A percentile compares a stretch with the other conserved stretches of the same genome.
These are phyloP conservation scores for Rehmannia glutinosa DNA, from an alignment of 257 asterid genomes.

Conservation along the genomic window DNA sequence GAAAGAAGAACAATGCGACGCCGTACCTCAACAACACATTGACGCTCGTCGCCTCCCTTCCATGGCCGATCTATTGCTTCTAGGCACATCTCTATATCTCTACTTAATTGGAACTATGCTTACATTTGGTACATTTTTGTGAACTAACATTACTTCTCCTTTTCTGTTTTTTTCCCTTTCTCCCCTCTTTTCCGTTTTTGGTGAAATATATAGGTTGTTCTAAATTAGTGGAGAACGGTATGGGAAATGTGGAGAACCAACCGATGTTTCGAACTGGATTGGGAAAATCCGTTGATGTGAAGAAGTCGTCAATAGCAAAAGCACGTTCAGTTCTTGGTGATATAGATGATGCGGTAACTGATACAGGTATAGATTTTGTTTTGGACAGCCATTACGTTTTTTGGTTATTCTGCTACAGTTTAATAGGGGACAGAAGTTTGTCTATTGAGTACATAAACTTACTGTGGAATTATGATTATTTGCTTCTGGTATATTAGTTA, in stretches of 20 bases:
- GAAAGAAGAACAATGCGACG: conserved; percentile 18
- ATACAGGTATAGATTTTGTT: conserved; percentile 17
- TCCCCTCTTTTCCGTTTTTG: not conserved
- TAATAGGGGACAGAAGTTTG: not conserved
- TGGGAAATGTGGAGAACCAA: conserved; percentile 21
- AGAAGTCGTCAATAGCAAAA: conserved; percentile 54
- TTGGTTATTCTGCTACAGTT: not conserved
- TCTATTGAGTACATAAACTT: not conserved
- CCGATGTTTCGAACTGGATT: conserved; percentile 59
- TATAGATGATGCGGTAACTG: conserved; percentile 20
- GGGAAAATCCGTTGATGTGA: conserved; percentile 52
- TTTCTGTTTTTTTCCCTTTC: not conserved
- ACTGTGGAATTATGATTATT: not conserved
- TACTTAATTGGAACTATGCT: not conserved
- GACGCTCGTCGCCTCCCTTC: conserved; percentile 64
- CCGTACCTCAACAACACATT: conserved; percentile 23
- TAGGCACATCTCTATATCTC: conserved; percentile 35
- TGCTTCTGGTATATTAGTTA: not conserved
- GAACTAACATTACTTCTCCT: not conserved
- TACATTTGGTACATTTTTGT: not conserved
- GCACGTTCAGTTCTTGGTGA: conserved; percentile 63
- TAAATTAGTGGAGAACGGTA: conserved; percentile 40
- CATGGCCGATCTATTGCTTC: conserved; percentile 77
- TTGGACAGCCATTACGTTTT: not conserved
- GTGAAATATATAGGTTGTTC: conserved; percentile 47